A percentile compares a stretch with the other conserved stretches of the same genome.
These are phyloP conservation scores for Colletotrichum somersetense DNA, from an alignment of 2,329 filamentous ascomycete genomes.

Conservation along the genomic window DNA sequence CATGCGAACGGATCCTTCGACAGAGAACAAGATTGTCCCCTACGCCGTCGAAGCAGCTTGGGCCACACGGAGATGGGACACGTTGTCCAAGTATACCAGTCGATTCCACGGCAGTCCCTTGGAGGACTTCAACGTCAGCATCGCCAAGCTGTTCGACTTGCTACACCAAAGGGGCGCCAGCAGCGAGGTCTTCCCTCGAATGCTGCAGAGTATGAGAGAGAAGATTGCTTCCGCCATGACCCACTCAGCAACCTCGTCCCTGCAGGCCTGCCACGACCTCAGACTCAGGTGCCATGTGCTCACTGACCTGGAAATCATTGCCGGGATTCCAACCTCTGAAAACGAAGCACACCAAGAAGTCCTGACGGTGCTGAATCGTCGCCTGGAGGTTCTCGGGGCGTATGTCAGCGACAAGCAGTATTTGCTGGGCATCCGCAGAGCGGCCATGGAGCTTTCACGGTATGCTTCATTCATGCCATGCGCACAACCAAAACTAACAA, in stretches of 20 bases:
- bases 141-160: slow-evolving; percentile 73
- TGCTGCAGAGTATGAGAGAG: slow-evolving; percentile 74
- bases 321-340: slow-evolving; percentile 59
- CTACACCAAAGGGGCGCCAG: slow-evolving; percentile 67
- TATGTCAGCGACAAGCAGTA: slow-evolving; percentile 96
- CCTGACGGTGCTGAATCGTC: slow-evolving; percentile 73
- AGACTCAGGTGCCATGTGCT: slow-evolving; percentile 89
- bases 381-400: slow-evolving; percentile 90
- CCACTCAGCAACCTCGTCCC: slow-evolving; percentile 79
- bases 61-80: slow-evolving; percentile 86
- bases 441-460: slow-evolving; percentile 84
- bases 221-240: slow-evolving; percentile 81
- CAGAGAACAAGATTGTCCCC: slow-evolving; percentile 76
- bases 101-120: slow-evolving; percentile 64
- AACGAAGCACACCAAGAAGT: slow-evolving; percentile 55
- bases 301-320: slow-evolving; percentile 86
- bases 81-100: slow-evolving; percentile 75
- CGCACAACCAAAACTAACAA: background rate
- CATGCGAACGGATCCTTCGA: slow-evolving; percentile 68
- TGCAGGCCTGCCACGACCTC: slow-evolving; percentile 87
- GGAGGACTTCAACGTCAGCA: slow-evolving; percentile 83
- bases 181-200: slow-evolving; percentile 64
- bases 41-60: slow-evolving; percentile 93
- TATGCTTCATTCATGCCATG: slow-evolving; percentile 53
- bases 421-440: slow-evolving; percentile 85